Evolutionary conservation across 2,329 filamentous ascomycete species (phyloP), one percentile per base, ranked within the genome.

Genomic region (Aspergillus caelatus): DNA sequence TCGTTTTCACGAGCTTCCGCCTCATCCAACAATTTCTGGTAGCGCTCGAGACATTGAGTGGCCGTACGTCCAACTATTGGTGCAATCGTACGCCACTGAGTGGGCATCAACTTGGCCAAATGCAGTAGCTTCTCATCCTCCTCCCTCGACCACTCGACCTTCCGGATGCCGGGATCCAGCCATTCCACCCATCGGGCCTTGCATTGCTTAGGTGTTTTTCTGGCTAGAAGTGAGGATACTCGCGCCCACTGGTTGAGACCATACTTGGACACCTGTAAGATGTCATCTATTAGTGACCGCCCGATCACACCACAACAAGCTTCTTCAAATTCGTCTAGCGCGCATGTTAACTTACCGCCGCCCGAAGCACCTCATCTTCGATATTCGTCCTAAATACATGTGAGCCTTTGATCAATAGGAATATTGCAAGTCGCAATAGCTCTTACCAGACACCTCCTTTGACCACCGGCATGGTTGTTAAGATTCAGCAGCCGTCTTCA

Each of bases 111-210:
- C 86, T 98, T 99, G 66, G 95, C 95, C 74, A 99, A 85, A 75
- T 98, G 95, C 72, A 99, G 81, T 65, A 99, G 85, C 82, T 96
- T 97, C 84, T 99, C 95, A 78, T 99, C 95, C 78, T 99, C 95
- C 80, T 99, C 95, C 75, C 95, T 92, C 77, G 93, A 97, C 94
- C 95, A 99, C 82, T 99, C 95, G 71, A 96, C 95, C 84, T 99
- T 99, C 75, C 94, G 92, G 83, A 99, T 98, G 76, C 92, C 92
- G 23, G 95, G 95, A 76, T 99, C 95, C 70, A 99, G 87, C 94
- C 95, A 99, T 86, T 99, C 94, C 77, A 90, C 89, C 95, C 95
- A 99, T 82, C 95, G 87, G 65, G 95, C 94, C 83, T 99, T 99
- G 88, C 95, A 99, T 83, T 99, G 95, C 83, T 99, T 99, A 58